Conservation (phyloP, 306 rosid genomes). For the Prunus mongolica region DNA sequence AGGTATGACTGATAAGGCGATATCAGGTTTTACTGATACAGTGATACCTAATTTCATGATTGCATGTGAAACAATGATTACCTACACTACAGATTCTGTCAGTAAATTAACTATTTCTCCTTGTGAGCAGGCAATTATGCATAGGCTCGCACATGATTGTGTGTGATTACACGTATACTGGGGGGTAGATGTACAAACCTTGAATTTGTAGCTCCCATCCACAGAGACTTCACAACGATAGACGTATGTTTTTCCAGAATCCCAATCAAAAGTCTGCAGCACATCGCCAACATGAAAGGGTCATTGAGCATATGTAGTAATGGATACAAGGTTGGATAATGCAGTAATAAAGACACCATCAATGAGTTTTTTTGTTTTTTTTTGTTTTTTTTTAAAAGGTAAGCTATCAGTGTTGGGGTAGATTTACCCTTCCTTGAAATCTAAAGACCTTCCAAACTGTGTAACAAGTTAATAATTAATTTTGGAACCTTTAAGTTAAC, state of each 20-base stretch:
- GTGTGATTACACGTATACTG: background rate
- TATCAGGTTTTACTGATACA: background rate
- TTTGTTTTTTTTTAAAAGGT: too few species aligned
- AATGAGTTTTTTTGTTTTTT: background rate
- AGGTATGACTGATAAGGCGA: background rate
- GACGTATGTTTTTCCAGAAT: conserved; percentile 40
- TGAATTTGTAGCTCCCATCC: conserved; percentile 52
- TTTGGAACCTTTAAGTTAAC: background rate
- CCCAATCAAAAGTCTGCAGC: conserved; percentile 63
- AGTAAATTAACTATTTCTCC: background rate
- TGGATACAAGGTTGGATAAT: background rate
- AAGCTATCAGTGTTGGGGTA: background rate
- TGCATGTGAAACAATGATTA: background rate
- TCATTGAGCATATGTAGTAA: background rate
- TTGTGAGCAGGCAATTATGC: background rate
- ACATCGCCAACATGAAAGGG: conserved; percentile 4
- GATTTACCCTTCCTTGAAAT: background rate
- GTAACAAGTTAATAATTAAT: background rate
- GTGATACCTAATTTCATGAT: background rate
- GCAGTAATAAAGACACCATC: background rate
- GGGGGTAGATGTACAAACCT: conserved; percentile 45
- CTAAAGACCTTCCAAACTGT: background rate
- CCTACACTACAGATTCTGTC: background rate
- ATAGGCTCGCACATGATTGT: background rate
- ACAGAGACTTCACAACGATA: conserved; percentile 55